Evolutionary conservation across 352 stramenopile genomes (phyloP), one percentile per base, ranked within the genome.

Genomic region (Globisporangium polare): DNA sequence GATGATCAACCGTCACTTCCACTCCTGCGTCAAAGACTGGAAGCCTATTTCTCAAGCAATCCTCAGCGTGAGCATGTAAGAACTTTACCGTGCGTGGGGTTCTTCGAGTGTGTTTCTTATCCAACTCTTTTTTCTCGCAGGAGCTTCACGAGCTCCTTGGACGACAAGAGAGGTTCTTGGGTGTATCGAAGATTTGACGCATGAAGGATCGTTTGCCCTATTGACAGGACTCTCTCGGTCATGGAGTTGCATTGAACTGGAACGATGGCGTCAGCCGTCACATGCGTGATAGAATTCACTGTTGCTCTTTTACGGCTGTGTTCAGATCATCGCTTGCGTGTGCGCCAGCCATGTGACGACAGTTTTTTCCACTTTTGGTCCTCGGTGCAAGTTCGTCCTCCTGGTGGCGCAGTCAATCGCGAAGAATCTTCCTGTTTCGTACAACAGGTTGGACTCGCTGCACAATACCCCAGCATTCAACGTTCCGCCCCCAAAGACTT

Each of bases 1-100:
- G 60, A 54, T 6, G 58, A 87, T 5, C 87, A 94, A 53, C 87
- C 87, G 3, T 85, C 78, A 0, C 72, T 94, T 29, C 27, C 62
- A 18, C 58, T 66, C 13, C 35, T 87, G 22, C 69, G 79, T 9
- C 62, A 64, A n/a, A 73, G 59, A 13, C 67, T 92, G 29, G 80
- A 92, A 69, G 62, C 63, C 50, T 90, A 78, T 58, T 84, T 93
- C 35, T 24, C 63, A 22, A 66, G 67, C 8, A 80, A 74, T 52
- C 41, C 66, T 22, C 69, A 74, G 12, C 76, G 70, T 60, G 72
- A 74, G 56, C 68, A 86, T 69, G 82, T 90, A 68, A 46, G 4
- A 60, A 51, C 6, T 20, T 3, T 20, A 15, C 15, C 29, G 27
- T 20, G 5, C 12, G 24, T 53, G 2, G n/a, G 18, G 37, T 41